Evolutionary conservation across 176 grass and related monocot species (phyloP).

Genomic region (Stipa capillata): DNA sequence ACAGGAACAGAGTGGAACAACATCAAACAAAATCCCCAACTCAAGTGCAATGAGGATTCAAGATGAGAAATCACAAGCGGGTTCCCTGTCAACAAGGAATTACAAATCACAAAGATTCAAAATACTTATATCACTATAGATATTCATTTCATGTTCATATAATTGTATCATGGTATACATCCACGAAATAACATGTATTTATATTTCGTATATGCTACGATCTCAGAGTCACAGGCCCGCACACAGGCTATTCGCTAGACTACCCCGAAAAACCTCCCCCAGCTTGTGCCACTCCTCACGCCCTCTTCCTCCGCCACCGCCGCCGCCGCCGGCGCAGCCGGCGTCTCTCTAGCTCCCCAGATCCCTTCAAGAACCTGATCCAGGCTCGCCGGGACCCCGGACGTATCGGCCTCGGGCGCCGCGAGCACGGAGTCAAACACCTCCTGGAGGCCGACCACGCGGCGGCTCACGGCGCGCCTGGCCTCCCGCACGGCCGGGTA

Average conservation of each 20-base stretch:
- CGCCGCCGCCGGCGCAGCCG: background rate
- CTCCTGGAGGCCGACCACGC: conserved; percentile 77
- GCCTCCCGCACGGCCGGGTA: conserved; percentile 67
- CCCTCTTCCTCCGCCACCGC: background rate
- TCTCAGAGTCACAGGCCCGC: background rate
- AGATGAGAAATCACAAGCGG: background rate
- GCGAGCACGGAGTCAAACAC: conserved; percentile 56
- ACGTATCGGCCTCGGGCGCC: conserved; percentile 24
- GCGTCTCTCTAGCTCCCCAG: background rate
- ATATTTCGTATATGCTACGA: background rate
- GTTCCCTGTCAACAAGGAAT: background rate
- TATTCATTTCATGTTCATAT: background rate
- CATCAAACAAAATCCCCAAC: background rate
- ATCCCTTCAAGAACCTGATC: conserved; percentile 51
- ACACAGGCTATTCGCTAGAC: background rate
- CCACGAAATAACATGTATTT: conserved; percentile 18
- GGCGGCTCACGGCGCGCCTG: conserved; percentile 59
- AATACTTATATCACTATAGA: background rate
- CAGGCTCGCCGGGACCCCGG: conserved; percentile 55
- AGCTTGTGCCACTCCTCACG: background rate
- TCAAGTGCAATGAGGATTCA: background rate
- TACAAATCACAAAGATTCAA: background rate
- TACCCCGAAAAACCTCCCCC: conserved; percentile 21
- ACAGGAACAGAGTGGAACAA: background rate
- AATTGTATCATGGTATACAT: background rate